phyloP scores from a whole-genome alignment of 2,329 filamentous ascomycete species.

The Clonostachys sp. region DNA sequence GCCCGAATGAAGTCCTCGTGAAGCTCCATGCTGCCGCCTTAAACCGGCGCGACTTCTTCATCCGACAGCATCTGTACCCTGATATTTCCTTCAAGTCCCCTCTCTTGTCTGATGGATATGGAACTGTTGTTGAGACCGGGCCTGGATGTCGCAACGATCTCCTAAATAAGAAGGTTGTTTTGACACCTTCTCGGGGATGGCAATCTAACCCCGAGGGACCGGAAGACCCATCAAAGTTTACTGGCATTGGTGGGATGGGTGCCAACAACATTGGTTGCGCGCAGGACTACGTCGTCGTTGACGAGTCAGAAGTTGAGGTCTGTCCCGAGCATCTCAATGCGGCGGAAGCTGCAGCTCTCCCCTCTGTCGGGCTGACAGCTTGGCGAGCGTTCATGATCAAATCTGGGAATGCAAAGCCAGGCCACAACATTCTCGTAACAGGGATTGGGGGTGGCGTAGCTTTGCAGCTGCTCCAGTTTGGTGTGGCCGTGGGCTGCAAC shows the following conservation, averaged over 20 bases:
- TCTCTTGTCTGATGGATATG: slow-evolving; percentile 78
- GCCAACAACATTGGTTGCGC: slow-evolving; percentile 61
- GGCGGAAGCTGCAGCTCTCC: slow-evolving; percentile 77
- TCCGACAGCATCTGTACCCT: slow-evolving; percentile 88
- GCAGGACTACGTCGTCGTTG: slow-evolving; percentile 67
- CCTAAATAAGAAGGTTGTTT: slow-evolving; percentile 64
- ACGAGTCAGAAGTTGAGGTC: slow-evolving; percentile 68
- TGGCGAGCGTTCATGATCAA: slow-evolving; percentile 86
- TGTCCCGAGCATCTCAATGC: slow-evolving; percentile 68
- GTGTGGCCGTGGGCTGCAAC: slow-evolving; percentile 65
- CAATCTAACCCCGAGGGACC: slow-evolving; percentile 65
- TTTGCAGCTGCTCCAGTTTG: slow-evolving; percentile 76
- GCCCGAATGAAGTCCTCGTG: slow-evolving; percentile 68
- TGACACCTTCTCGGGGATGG: slow-evolving; percentile 80
- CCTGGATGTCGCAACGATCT: slow-evolving; percentile 26
- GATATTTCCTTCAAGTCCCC: slow-evolving; percentile 75
- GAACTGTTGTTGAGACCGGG: slow-evolving; percentile 64
- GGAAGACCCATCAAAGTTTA: slow-evolving; percentile 43
- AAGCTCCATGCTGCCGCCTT: slow-evolving; percentile 75
- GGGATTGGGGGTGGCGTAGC: slow-evolving; percentile 93
- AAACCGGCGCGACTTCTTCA: slow-evolving; percentile 94
- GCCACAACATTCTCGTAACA: slow-evolving; percentile 77
- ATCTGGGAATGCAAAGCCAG: slow-evolving; percentile 55
- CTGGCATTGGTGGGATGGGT: slow-evolving; percentile 66
- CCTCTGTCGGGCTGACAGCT: slow-evolving; percentile 79